phyloP scores from a whole-genome alignment of 2,329 filamentous ascomycete genomes.

The Epichloe bromicola region DNA sequence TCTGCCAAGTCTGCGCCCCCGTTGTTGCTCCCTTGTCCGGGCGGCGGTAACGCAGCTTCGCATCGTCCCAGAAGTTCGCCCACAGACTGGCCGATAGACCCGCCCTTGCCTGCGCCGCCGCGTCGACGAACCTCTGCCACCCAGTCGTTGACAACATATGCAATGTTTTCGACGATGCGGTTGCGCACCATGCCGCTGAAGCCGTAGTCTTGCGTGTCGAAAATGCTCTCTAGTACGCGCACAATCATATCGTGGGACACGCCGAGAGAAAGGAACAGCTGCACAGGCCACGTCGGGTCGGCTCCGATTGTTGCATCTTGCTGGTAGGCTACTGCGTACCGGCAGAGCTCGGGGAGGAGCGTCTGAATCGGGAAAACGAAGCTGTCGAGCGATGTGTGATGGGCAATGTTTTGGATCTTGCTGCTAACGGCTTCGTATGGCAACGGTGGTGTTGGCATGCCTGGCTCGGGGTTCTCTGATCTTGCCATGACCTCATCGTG shows the following conservation, averaged over 20 bases:
- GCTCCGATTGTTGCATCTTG: constrained; percentile 46
- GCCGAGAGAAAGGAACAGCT: constrained; percentile 41
- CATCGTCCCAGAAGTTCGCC: constrained; percentile 37
- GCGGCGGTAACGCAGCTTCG: constrained; percentile 30
- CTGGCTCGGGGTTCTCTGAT: constrained; percentile 27
- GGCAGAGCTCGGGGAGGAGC: constrained; percentile 49
- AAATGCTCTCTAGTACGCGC: constrained; percentile 41
- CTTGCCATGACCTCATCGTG: constrained; percentile 43
- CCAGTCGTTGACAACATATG: constrained; percentile 35
- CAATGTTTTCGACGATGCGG: constrained; percentile 42
- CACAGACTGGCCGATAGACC: constrained; percentile 29
- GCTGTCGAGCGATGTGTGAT: constrained; percentile 51
- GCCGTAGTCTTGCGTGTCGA: constrained; percentile 45
- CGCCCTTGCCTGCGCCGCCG: constrained; percentile 27
- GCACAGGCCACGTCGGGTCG: constrained; percentile 42
- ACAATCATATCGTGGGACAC: constrained; percentile 44
- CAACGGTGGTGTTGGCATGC: constrained; percentile 28
- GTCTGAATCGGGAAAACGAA: constrained; percentile 51
- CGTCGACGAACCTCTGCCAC: constrained; percentile 35
- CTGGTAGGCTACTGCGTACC: constrained; percentile 45
- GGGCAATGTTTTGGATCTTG: constrained; percentile 50
- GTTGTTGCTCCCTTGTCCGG: constrained; percentile 27
- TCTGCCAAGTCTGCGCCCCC: constrained; percentile 33
- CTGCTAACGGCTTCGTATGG: constrained; percentile 60
- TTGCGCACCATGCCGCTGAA: constrained; percentile 39